Base-by-base conservation (phyloP, 345 rosid species). In the Eucalyptus shirleyi region DNA sequence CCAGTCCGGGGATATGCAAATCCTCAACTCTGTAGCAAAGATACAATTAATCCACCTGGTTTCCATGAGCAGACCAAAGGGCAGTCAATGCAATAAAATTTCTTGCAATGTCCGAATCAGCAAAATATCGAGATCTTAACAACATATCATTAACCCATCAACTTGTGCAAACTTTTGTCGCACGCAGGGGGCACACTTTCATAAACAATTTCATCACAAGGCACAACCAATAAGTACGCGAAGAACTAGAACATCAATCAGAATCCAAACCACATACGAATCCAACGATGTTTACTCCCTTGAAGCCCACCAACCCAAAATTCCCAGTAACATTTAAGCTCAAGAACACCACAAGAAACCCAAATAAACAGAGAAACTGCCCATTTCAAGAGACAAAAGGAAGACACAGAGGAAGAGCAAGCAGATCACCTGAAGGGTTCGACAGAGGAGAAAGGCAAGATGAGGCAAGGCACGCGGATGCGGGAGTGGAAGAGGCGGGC, bases 401-500 rank as follows among this genome's bases (percentile, higher is more conserved):
- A 83, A 49, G 7, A 80, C 49, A 11, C 40, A 51, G 34, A 37
- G 40, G 14, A 32, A 53, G 45, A 51, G n/a, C 30, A 55, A 83
- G 86, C 6, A 2, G 88, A 86, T 69, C 51, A 93, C 97, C 96
- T 93, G 91, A 96, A 88, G 55, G 99, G 97, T 49, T 92, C 94
- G 86, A 95, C 92, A 87, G 96, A 94, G 86, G 99, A 98, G 92
- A 94, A 97, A 67, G 99, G 99, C 90, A 96, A 90, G 50, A 95
- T 40, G 88, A 98, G 97, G 95, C 92, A 95, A 55, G 96, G 97
- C 87, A 94, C 86, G 91, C 86, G 90, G 92, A 94, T 91, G 55
- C 92, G 98, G 67, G 96, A 93, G 93, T 96, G 99, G 93, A 94
- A 96, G 92, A 95, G 95, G 86, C 90, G 95, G 90, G 98, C 97